These are phyloP conservation scores for Fusarium buharicum DNA, from an alignment of 2,329 filamentous ascomycete species.

Conservation along the genomic window DNA sequence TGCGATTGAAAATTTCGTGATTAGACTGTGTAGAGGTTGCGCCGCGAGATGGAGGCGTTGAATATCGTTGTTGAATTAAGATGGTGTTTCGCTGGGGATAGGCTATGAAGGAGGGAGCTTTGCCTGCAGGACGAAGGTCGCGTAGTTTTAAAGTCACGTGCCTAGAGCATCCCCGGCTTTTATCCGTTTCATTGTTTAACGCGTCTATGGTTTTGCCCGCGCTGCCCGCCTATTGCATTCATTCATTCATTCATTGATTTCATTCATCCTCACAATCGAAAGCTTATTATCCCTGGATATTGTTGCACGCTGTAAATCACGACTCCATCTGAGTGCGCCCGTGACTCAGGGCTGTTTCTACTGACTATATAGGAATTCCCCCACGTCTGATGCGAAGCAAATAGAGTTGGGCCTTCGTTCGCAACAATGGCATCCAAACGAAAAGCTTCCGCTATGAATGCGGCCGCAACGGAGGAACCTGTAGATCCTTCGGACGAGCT, in stretches of 20 bases:
- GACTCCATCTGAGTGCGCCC: slow-evolving; percentile 9
- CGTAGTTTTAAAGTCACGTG: slow-evolving; percentile 60
- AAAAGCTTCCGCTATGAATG: slow-evolving; percentile 81
- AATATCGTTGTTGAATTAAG: slow-evolving; percentile 41
- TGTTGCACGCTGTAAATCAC: slow-evolving; percentile 20
- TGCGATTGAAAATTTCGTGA: slow-evolving; percentile 9
- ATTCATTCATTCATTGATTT: neutral
- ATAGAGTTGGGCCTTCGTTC: slow-evolving; percentile 27
- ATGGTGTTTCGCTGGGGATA: slow-evolving; percentile 41
- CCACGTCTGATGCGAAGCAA: slow-evolving; percentile 25
- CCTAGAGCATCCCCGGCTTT: slow-evolving; percentile 42
- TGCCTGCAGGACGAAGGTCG: slow-evolving; percentile 46
- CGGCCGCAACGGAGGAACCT: slow-evolving; percentile 77
- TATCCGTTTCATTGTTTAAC: slow-evolving; percentile 40
- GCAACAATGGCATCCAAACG: slow-evolving; percentile 88
- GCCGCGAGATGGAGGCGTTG: slow-evolving; percentile 40
- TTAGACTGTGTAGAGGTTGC: slow-evolving; percentile 18
- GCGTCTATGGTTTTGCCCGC: slow-evolving; percentile 34
- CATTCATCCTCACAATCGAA: neutral
- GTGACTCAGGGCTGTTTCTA: slow-evolving; percentile 13
- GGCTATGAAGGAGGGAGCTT: slow-evolving; percentile 48
- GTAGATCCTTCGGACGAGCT: slow-evolving; percentile 94
- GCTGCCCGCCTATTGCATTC: slow-evolving; percentile 22
- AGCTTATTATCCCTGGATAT: neutral
- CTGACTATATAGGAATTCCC: slow-evolving; percentile 28